Conservation (phyloP, 345 rosid species). For the Crucihimalaya himalaica region DNA sequence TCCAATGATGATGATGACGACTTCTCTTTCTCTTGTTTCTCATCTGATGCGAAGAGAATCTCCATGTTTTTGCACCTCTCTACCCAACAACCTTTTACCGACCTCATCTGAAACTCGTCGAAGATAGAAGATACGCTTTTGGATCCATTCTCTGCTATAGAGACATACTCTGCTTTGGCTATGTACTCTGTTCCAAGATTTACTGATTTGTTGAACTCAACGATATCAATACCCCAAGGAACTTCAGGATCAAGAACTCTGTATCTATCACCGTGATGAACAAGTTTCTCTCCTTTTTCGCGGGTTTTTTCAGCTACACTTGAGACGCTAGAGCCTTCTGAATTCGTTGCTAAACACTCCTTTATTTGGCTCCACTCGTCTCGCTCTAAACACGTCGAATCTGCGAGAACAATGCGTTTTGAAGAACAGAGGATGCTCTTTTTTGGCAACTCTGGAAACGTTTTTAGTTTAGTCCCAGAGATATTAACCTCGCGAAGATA, state of each 20-base stretch:
- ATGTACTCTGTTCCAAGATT: constrained; percentile 28
- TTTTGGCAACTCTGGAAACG: constrained; percentile 35
- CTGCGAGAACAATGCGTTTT: constrained; percentile 20
- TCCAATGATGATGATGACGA: constrained; percentile 31
- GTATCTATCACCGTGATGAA: constrained; percentile 1
- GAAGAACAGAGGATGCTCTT: constrained; percentile 11
- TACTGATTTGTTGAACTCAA: constrained; percentile 40
- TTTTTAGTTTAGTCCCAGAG: constrained; percentile 43
- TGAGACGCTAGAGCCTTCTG: constrained; percentile 1
- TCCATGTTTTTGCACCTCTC: constrained; percentile 46
- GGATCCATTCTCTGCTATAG: constrained; percentile 33
- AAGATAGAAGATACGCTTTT: constrained; percentile 41
- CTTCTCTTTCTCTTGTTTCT: constrained; percentile 16
- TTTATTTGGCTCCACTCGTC: constrained; percentile 19
- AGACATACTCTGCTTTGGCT: constrained; percentile 40
- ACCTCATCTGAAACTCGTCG: constrained; percentile 23
- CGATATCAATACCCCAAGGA: constrained; percentile 8
- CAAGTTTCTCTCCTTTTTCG: constrained; percentile 6
- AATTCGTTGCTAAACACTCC: not conserved
- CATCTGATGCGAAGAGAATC: constrained; percentile 29
- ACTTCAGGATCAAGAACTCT: constrained; percentile 27
- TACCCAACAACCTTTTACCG: constrained; percentile 50
- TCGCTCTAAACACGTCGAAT: constrained; percentile 5
- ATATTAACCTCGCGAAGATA: constrained; percentile 45
- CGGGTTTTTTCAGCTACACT: not conserved